These are phyloP conservation scores for Limnanthes douglasii DNA, from an alignment of 345 rosid species.

Conservation along the genomic window DNA sequence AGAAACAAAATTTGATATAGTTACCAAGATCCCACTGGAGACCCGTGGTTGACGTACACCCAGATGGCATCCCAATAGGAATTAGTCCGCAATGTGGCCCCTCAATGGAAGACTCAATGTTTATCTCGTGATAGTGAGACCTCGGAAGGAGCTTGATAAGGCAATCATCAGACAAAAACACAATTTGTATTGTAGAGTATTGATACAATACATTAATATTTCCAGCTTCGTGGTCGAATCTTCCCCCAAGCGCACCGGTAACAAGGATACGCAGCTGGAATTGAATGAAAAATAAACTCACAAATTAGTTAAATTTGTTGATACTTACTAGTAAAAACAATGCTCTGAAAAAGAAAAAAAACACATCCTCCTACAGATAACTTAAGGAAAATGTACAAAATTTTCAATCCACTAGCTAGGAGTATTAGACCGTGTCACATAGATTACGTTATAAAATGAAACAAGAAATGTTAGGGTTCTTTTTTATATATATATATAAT, in stretches of 20 bases:
- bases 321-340: conserved; percentile 3
- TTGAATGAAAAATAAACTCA: no score
- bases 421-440: no score
- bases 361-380: no score
- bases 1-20: conserved; percentile 9
- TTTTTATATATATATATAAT: no score
- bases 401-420: background rate
- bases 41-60: conserved; percentile 64
- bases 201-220: conserved; percentile 60
- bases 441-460: background rate
- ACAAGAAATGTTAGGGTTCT: no score
- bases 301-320: no score
- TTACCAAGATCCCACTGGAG: conserved; percentile 89
- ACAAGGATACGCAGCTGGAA: conserved; percentile 83
- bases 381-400: background rate
- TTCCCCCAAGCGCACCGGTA: conserved; percentile 91
- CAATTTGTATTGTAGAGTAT: conserved; percentile 36
- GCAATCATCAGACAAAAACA: conserved; percentile 68
- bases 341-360: background rate
- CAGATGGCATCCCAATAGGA: conserved; percentile 66
- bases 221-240: conserved; percentile 93
- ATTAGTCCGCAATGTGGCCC: conserved; percentile 94
- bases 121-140: conserved; percentile 48
- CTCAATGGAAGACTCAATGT: conserved; percentile 35
- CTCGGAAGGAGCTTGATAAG: conserved; percentile 69